These are phyloP conservation scores for Sugiyamaella xylanicola DNA, from an alignment of 1,139 yeast species.

Conservation along the genomic window DNA sequence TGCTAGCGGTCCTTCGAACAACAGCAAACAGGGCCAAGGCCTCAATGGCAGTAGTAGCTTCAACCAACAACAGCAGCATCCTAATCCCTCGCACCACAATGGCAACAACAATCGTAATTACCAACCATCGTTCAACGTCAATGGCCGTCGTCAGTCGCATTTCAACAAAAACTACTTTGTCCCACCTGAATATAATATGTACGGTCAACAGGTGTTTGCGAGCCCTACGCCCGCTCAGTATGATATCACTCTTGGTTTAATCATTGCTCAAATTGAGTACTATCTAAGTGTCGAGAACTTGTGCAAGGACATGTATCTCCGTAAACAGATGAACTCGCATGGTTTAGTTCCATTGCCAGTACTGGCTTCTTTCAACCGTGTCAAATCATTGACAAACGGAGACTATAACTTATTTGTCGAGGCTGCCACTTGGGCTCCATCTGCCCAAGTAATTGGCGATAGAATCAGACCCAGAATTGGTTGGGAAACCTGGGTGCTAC, in stretches of 20 bases:
- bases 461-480: conserved; percentile 50
- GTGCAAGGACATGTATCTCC: conserved; percentile 73
- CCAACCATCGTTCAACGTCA: conserved; percentile 18
- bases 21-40: neutral
- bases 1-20: neutral
- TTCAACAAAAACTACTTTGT: conserved; percentile 31
- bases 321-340: conserved; percentile 74
- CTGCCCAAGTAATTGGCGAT: conserved; percentile 50
- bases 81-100: conserved; percentile 17
- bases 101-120: conserved; percentile 13
- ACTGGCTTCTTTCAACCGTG: conserved; percentile 73
- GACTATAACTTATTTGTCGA: conserved; percentile 51
- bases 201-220: conserved; percentile 31
- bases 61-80: conserved; percentile 16
- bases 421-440: conserved; percentile 49
- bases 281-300: conserved; percentile 87
- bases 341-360: conserved; percentile 71
- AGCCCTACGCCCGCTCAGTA: conserved; percentile 29
- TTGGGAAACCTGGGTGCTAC: conserved; percentile 55
- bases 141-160: conserved; percentile 30
- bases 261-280: conserved; percentile 70
- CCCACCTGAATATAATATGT: conserved; percentile 28
- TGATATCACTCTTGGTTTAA: conserved; percentile 38
- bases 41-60: conserved; percentile 4
- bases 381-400: conserved; percentile 59